phyloP scores from a whole-genome alignment of 768 basidiomycete species.

The Mycena pura region DNA sequence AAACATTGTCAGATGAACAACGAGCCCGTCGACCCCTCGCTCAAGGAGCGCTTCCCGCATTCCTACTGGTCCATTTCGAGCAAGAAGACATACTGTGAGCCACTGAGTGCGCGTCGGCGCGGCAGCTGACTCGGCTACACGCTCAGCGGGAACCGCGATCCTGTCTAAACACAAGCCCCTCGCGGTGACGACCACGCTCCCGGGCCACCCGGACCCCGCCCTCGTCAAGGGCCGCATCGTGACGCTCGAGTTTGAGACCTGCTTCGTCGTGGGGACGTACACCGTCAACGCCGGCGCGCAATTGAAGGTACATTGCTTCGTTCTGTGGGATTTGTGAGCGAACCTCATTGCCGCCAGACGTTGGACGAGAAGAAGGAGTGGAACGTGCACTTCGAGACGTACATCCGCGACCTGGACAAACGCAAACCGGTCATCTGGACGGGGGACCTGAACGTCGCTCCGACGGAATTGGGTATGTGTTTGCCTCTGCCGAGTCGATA shows the following conservation, averaged over 20 bases:
- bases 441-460: conserved; percentile 89
- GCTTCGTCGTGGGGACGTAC: conserved; percentile 80
- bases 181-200: conserved; percentile 68
- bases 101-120: neutral
- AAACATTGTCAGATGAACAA: conserved; percentile 69
- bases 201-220: conserved; percentile 72
- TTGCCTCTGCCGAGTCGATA: neutral
- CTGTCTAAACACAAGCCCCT: conserved; percentile 80
- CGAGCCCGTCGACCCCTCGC: conserved; percentile 61
- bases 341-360: conserved; percentile 53
- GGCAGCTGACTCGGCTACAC: neutral
- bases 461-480: conserved; percentile 68
- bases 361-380: conserved; percentile 78
- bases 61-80: conserved; percentile 78
- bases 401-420: conserved; percentile 75
- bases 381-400: conserved; percentile 77
- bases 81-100: conserved; percentile 81
- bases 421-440: conserved; percentile 89
- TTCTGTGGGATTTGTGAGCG: neutral
- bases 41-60: conserved; percentile 69
- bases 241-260: conserved; percentile 78
- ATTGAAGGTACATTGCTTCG: conserved; percentile 62
- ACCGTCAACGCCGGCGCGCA: conserved; percentile 82
- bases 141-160: conserved; percentile 78
- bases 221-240: conserved; percentile 78